Evolutionary conservation across 2,329 filamentous ascomycete species (phyloP).

Genomic region (Graphilbum ipis-grandicollis): DNA sequence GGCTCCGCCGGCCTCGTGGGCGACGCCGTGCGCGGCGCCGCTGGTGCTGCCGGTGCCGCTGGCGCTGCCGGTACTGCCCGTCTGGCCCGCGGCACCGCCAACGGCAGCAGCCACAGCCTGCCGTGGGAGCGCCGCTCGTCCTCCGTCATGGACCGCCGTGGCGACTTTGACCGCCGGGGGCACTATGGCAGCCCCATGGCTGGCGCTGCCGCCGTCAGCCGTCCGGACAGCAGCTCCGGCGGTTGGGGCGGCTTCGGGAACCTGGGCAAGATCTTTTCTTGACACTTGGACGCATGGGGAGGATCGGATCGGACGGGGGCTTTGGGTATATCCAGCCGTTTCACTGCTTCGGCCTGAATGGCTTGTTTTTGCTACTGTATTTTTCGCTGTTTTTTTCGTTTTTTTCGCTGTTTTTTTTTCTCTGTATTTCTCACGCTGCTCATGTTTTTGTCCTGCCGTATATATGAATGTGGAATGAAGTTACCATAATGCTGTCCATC

Average conservation of each 20-base stretch:
- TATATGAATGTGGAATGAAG: no score
- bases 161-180: slow-evolving; percentile 11
- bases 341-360: no score
- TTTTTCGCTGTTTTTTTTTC: not conserved
- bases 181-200: not conserved
- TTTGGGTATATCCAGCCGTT: no score
- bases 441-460: no score
- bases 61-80: slow-evolving; percentile 9
- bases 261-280: slow-evolving; percentile 7
- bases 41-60: slow-evolving; percentile 11
- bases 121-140: slow-evolving; percentile 23
- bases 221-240: not conserved
- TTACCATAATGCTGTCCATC: no score
- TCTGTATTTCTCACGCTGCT: no score
- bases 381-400: not conserved
- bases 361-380: not conserved
- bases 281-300: not conserved
- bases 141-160: slow-evolving; percentile 16
- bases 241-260: not conserved
- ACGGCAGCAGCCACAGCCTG: slow-evolving; percentile 14
- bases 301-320: no score
- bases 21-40: slow-evolving; percentile 37
- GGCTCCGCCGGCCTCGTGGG: slow-evolving; percentile 31
- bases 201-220: not conserved
- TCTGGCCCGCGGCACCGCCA: no score